Percentiles rank a stretch among this genome's conserved stretches.
These are phyloP conservation scores for apple (Malus domestica) DNA, from an alignment of 306 rosid species.

Conservation along the genomic window ASM211411v1 NC_041805.1:8506501-8507000, in stretches of 20 bases:
- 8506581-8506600: not conserved
- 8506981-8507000: not conserved
- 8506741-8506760: not conserved
- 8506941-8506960: not conserved
- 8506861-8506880: not conserved
- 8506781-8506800: not conserved
- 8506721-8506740: not conserved
- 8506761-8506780: not conserved
- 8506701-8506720: not conserved
- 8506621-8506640: not conserved
- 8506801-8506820: not conserved
- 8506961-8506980: not conserved
- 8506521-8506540: not conserved
- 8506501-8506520: not conserved
- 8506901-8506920: not conserved
- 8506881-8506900: not conserved
- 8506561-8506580: not conserved
- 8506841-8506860: not conserved
- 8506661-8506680: no score
- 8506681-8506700: not conserved
- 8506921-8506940: not conserved
- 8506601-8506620: not conserved
- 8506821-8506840: not conserved
- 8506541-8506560: not conserved
- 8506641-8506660: not conserved